These are phyloP conservation scores for Mycena haematopus DNA, from an alignment of 768 basidiomycete genomes.

Conservation along the genomic window DNA sequence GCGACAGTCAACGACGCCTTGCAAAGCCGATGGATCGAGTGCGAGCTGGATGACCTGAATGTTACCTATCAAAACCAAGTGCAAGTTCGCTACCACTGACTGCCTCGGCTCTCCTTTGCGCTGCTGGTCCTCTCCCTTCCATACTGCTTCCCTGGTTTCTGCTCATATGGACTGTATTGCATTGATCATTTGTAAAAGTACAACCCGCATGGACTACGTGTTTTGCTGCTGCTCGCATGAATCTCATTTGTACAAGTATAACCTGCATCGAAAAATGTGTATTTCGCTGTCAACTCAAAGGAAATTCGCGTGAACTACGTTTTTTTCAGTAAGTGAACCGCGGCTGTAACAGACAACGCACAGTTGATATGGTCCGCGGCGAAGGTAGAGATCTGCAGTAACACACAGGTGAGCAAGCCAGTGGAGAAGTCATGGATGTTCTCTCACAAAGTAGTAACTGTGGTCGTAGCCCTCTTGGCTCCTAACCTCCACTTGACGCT, in stretches of 20 bases:
- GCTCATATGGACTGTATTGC: conserved; percentile 2
- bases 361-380: conserved; percentile 89
- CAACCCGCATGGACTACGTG: conserved; percentile 20
- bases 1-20: conserved; percentile 70
- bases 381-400: conserved; percentile 83
- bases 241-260: conserved; percentile 26
- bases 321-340: conserved; percentile 17
- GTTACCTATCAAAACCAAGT: conserved; percentile 58
- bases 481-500: conserved; percentile 78
- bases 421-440: neutral
- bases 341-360: conserved; percentile 44
- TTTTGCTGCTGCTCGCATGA: conserved; percentile 20
- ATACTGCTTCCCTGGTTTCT: conserved; percentile 1
- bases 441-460: conserved; percentile 81
- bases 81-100: conserved; percentile 31
- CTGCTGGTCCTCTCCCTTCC: conserved; percentile 11
- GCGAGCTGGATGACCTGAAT: conserved; percentile 66
- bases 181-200: conserved; percentile 12
- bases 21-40: conserved; percentile 68
- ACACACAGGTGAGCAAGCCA: neutral
- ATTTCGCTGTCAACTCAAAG: conserved; percentile 54
- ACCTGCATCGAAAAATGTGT: conserved; percentile 5
- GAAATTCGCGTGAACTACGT: conserved; percentile 84
- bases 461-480: conserved; percentile 88
- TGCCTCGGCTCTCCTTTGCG: conserved; percentile 1